These are phyloP conservation scores for Yamagishiella unicocca DNA, from an alignment of 139 green algal species.

Conservation along the genomic window DNA sequence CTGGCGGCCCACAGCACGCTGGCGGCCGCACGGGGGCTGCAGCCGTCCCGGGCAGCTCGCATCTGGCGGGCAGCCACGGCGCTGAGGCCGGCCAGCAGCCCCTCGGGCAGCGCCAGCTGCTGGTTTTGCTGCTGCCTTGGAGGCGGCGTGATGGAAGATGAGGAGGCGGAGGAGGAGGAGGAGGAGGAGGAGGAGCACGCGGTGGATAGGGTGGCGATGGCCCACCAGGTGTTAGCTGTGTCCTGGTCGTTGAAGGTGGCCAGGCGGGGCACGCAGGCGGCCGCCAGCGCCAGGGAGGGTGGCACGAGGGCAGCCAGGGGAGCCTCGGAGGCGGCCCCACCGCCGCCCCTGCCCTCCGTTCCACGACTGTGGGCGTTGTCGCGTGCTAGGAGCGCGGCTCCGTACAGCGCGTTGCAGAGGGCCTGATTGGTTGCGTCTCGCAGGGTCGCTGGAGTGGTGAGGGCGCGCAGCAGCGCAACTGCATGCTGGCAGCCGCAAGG, in stretches of 20 bases:
- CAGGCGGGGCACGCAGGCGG: not conserved
- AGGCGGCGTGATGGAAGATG: not conserved
- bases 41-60: not conserved
- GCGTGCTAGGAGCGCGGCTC: not conserved
- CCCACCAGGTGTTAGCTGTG: conserved; percentile 10
- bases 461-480: not conserved
- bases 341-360: not conserved
- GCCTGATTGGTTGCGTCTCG: not conserved
- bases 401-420: conserved; percentile 22
- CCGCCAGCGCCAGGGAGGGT: not conserved
- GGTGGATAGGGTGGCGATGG: not conserved
- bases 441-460: not conserved
- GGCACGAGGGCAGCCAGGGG: not conserved
- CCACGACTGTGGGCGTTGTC: not conserved
- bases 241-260: conserved; percentile 16
- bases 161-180: not conserved
- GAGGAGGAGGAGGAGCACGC: not conserved
- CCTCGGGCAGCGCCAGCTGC: not conserved
- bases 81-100: not conserved
- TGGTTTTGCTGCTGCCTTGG: not conserved
- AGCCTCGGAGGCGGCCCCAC: not conserved
- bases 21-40: not conserved
- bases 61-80: not conserved
- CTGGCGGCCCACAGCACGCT: conserved; percentile 19
- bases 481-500: not conserved